Base-by-base conservation (phyloP, 345 rosid species). In the Hibiscus syriacus region DNA sequence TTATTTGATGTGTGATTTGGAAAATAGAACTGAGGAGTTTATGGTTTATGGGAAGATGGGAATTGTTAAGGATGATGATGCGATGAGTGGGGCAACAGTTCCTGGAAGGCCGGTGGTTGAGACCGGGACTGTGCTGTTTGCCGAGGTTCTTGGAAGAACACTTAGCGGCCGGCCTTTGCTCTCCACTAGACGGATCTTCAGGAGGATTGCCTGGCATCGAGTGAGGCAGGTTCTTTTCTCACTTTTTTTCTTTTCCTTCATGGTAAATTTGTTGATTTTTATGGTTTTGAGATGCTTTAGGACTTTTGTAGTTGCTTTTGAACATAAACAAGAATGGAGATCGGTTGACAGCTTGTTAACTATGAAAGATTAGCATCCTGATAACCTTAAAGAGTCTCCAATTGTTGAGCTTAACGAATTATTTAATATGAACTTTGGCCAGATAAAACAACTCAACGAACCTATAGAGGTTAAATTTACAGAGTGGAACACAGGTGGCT, bases 181-280 rank as follows among this genome's bases (percentile, higher is more conserved):
- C 72, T 93, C 98, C 12, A 82, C 86, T 1, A 82, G 98, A 74
- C 75, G 90, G 6, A 64, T 86, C 2, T 86, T 90, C 38, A 78
- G 91, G 62, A 80, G 81, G 73, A 75, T 86, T 48, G 87, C 98
- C 60, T 93, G 98, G 97, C 90, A 86, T 53, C 96, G 97, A 80
- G 87, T 86, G 89, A 93, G 97, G 98, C 98, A 90, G 97, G 97
- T 93, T 84, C 85, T 86, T 78, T 73, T 86, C 92, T 90, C 74
- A 26, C 77, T 76, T 68, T 55, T 68, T 68, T 11, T 16, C 55
- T 17, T n/a, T 20, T 50, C 14, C 11, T 7, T 8, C 55, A 30
- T 26, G 7, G 16, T 46, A 49, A 10, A 7, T 73, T 63, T 52
- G 13, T 38, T 30, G 2, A 17, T 41, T 30, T 59, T 4, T 20